Evolutionary conservation across 306 rosid species (phyloP).

Genomic region (Castanea crenata): DNA sequence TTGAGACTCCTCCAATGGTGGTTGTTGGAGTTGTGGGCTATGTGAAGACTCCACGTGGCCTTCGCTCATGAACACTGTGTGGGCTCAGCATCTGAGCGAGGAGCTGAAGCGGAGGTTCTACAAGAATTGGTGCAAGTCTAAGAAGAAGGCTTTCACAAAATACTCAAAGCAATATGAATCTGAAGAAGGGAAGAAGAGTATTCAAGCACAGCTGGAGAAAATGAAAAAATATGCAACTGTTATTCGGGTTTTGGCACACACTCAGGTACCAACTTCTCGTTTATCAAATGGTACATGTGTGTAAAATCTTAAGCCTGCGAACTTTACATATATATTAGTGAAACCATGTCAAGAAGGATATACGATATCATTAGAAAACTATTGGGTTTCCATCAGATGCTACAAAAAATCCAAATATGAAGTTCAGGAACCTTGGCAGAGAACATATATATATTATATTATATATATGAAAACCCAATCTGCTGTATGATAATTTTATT

Average conservation of each 20-base stretch:
- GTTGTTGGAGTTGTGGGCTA: conserved; percentile 88
- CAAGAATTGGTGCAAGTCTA: conserved; percentile 89
- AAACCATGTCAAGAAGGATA: no score
- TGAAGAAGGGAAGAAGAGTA: conserved; percentile 71
- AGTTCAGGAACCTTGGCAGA: no score
- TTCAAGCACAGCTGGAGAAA: conserved; percentile 68
- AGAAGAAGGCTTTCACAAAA: conserved; percentile 84
- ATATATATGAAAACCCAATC: no score
- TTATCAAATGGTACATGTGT: neutral
- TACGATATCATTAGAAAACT: no score
- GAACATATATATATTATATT: no score
- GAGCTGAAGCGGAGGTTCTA: conserved; percentile 78
- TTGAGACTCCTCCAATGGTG: conserved; percentile 86
- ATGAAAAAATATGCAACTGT: conserved; percentile 70
- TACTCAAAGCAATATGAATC: conserved; percentile 69
- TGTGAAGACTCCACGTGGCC: conserved; percentile 85
- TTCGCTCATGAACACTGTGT: conserved; percentile 74
- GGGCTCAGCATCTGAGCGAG: conserved; percentile 90
- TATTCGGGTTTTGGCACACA: conserved; percentile 78
- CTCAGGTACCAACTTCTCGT: conserved; percentile 47
- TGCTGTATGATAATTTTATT: no score
- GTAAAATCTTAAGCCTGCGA: neutral
- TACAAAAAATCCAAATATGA: no score
- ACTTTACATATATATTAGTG: no score
- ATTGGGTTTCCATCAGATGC: no score